A percentile compares a stretch with the other conserved stretches of the same genome.
phyloP scores from a whole-genome alignment of 352 stramenopile genomes.

The Pythium dissimile region DNA sequence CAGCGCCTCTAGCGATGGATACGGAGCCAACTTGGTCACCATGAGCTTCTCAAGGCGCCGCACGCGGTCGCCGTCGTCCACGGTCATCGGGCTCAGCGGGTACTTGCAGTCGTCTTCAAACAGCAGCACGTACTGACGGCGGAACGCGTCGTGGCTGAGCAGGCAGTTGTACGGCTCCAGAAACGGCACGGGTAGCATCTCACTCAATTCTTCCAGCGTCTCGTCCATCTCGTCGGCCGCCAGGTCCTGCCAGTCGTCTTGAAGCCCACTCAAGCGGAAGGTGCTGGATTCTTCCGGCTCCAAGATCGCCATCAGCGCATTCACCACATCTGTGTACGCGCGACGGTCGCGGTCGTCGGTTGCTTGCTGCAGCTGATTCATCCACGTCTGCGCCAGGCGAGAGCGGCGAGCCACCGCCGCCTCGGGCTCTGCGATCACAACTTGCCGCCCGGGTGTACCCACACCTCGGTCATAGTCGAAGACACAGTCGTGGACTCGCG shows the following conservation, averaged over 20 bases:
- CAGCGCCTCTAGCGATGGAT: conserved; percentile 3
- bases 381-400: not conserved
- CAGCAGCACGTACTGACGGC: conserved; percentile 9
- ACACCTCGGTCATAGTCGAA: conserved; percentile 23
- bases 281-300: not conserved
- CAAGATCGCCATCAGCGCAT: conserved; percentile 2
- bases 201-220: conserved; percentile 5
- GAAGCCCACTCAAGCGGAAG: not conserved
- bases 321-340: not conserved
- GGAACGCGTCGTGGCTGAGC: conserved; percentile 5
- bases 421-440: not conserved
- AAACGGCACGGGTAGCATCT: conserved; percentile 3
- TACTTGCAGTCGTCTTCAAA: conserved; percentile 12
- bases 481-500: conserved; percentile 46
- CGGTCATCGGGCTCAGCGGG: not conserved
- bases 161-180: not conserved
- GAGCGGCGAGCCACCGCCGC: not conserved
- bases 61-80: conserved; percentile 10
- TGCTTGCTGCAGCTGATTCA: not conserved
- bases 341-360: not conserved
- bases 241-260: not conserved
- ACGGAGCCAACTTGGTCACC: not conserved
- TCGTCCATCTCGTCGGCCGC: conserved; percentile 1
- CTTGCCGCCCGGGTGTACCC: not conserved
- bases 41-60: conserved; percentile 3